Evolutionary conservation across 179 eudicot species (phyloP).

Genomic region (Dionaea muscipula): DNA sequence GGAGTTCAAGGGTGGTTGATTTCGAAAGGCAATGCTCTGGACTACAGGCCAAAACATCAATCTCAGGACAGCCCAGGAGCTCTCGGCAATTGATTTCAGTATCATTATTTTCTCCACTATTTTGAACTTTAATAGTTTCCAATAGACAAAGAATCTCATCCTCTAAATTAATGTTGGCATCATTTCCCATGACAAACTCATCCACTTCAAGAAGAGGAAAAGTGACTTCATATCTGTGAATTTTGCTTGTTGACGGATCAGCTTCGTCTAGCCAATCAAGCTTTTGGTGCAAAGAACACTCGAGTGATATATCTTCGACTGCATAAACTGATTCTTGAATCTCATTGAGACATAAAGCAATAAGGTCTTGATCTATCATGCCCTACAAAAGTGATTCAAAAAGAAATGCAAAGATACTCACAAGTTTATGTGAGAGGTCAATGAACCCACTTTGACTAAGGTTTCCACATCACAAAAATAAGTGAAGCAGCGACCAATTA

Average conservation of each 20-base stretch:
- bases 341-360: conserved; percentile 24
- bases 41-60: conserved; percentile 36
- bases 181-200: conserved; percentile 40
- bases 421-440: too few species aligned
- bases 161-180: conserved; percentile 17
- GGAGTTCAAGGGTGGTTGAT: conserved; percentile 22
- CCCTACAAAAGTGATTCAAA: conserved; percentile 33
- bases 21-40: conserved; percentile 25
- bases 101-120: conserved; percentile 21
- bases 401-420: background rate
- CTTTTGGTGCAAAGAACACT: conserved; percentile 25
- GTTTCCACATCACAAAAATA: too few species aligned
- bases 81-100: conserved; percentile 25
- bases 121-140: conserved; percentile 28
- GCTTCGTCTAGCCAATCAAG: conserved; percentile 31
- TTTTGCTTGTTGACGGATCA: conserved; percentile 22
- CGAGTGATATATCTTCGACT: conserved; percentile 33
- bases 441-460: too few species aligned
- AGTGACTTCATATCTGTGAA: conserved; percentile 10
- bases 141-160: conserved; percentile 25
- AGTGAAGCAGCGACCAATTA: too few species aligned
- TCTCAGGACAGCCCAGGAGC: conserved; percentile 34
- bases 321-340: conserved; percentile 33
- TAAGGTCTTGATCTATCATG: conserved; percentile 19
- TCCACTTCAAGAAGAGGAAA: conserved; percentile 71